These are phyloP conservation scores for Talaromyces sp. DNA, from an alignment of 2,329 filamentous ascomycete genomes.

Conservation along the genomic window DNA sequence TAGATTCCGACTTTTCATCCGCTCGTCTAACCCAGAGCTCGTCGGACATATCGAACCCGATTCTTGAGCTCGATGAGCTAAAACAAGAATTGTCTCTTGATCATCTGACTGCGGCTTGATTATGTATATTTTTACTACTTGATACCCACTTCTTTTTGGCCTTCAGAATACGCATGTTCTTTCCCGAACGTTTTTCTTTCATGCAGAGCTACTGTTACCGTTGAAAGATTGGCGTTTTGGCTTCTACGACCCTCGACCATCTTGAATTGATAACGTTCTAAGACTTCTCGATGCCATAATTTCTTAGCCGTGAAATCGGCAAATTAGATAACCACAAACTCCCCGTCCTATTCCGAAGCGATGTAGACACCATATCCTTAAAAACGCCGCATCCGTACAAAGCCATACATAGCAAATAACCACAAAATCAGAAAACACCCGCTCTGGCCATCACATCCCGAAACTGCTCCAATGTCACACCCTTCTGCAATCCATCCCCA, in stretches of 20 bases:
- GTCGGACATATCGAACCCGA: neutral
- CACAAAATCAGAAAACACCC: constrained; percentile 66
- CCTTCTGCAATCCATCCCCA: constrained; percentile 65
- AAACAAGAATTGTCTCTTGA: neutral
- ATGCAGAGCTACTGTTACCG: neutral
- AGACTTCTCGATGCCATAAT: neutral
- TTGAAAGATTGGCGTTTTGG: constrained; percentile 2
- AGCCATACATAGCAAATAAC: neutral
- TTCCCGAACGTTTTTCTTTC: neutral
- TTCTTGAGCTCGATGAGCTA: neutral
- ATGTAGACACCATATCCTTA: neutral
- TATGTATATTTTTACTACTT: neutral
- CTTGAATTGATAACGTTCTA: neutral
- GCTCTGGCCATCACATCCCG: constrained; percentile 80
- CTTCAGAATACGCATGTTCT: neutral
- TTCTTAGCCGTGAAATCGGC: neutral
- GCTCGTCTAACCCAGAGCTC: neutral
- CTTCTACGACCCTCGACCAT: neutral
- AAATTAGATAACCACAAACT: neutral
- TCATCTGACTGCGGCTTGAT: constrained; percentile 1
- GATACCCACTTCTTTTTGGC: constrained; percentile 11
- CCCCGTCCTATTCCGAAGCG: neutral
- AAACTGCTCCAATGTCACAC: constrained; percentile 76
- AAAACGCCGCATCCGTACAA: neutral
- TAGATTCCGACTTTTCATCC: neutral